Conservation (phyloP, 2,329 filamentous ascomycete species). For the Biscogniauxia sp. region DNA sequence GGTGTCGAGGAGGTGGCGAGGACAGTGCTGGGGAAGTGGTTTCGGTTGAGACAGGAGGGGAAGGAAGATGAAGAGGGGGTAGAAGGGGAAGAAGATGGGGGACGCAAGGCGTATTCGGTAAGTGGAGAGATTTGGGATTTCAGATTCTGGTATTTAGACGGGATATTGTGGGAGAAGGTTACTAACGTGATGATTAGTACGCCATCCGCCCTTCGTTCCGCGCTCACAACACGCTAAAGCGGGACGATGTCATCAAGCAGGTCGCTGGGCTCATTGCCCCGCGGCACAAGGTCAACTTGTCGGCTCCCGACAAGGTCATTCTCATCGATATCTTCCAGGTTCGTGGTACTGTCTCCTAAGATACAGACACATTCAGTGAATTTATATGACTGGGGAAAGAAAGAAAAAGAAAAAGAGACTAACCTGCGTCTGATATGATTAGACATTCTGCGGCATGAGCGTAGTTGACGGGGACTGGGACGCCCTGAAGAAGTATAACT, state of each 20-base stretch:
- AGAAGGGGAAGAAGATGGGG: constrained; percentile 12
- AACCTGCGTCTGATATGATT: constrained; percentile 4
- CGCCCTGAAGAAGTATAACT: constrained; percentile 71
- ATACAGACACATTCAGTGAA: background rate
- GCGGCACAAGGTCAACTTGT: constrained; percentile 74
- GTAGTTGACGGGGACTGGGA: constrained; percentile 76
- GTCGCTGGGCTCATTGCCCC: constrained; percentile 65
- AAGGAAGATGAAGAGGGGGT: constrained; percentile 11
- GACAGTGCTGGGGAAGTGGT: constrained; percentile 62
- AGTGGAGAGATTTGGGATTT: constrained; percentile 22
- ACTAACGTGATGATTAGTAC: constrained; percentile 51
- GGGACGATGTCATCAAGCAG: constrained; percentile 67
- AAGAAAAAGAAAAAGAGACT: too few relatives aligned
- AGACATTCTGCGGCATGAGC: constrained; percentile 77
- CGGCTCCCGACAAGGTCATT: constrained; percentile 73
- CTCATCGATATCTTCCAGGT: constrained; percentile 80
- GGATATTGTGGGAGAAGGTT: too few relatives aligned
- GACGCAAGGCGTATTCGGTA: constrained; percentile 38
- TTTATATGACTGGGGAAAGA: too few relatives aligned
- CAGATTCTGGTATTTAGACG: too few relatives aligned
- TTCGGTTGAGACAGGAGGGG: constrained; percentile 44
- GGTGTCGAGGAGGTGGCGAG: constrained; percentile 65
- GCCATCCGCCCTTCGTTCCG: constrained; percentile 79
- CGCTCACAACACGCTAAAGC: constrained; percentile 67
- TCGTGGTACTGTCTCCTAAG: constrained; percentile 25